Evolutionary conservation across 306 rosid genomes (phyloP), one percentile per base, ranked within the genome.

Genomic region (Vigna angularis): DNA sequence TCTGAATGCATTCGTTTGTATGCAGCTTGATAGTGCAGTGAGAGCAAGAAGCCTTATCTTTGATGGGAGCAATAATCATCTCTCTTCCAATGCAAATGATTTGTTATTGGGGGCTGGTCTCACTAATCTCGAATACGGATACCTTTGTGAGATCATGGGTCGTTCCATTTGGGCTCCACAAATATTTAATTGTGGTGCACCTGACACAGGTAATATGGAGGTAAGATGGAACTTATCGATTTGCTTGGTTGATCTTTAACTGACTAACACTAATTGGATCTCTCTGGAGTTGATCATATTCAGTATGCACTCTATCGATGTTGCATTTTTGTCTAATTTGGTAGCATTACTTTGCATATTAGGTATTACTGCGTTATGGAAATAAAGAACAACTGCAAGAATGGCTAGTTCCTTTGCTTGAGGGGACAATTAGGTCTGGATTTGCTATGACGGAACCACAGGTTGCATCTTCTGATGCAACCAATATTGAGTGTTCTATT

Each of bases 131-230:
- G 99, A 95, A 86, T 95, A 95, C 79, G 99, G 98, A 73, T 87
- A 90, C 83, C 96, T 95, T 64, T 95, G 99, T 85, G 97, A 95
- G 90, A 85, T 90, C 75, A 93, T 95, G 99, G 99, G 99, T 70
- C 94, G 89, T 70, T 95, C 98, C 38, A 16, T 81, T 73, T 95
- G 99, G 98, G 98, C 99, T 67, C 99, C 98, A 13, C 99, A 90
- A 81, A 85, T 95, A 67, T 95, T 95, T 79, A 95, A 95, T 61
- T 95, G 99, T 76, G 89, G 90, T 32, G 88, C 98, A 48, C 99
- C 99, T 47, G 99, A 91, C 89, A 95, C 99, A 1, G 99, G 99
- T 70, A 95, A 95, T 81, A 95, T 93, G 99, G 99, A 95, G 97
- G 99, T 95, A 83, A 78, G 86, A 62, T 79, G 77, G 64, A 50